These are phyloP conservation scores for Colletotrichum trifolii DNA, from an alignment of 2,329 filamentous ascomycete species.

Conservation along the genomic window DNA sequence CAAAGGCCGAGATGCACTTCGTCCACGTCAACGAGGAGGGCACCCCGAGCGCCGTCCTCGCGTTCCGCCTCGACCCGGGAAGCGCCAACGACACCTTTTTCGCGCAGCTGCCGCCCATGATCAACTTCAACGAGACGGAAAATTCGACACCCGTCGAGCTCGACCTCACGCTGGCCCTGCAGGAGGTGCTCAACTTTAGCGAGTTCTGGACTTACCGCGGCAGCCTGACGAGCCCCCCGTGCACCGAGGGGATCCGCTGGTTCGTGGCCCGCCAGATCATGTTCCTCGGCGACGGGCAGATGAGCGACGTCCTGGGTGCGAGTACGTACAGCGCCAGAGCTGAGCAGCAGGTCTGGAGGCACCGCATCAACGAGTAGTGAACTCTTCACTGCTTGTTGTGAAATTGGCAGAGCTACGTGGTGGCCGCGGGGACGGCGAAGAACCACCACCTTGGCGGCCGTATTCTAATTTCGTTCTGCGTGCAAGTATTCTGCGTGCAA, in stretches of 20 bases:
- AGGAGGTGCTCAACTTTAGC: slow-evolving; percentile 50
- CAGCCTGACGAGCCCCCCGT: slow-evolving; percentile 59
- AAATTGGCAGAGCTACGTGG: too few relatives aligned
- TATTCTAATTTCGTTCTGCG: too few relatives aligned
- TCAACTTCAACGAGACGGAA: slow-evolving; percentile 49
- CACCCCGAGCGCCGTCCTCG: slow-evolving; percentile 52
- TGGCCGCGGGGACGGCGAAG: too few relatives aligned
- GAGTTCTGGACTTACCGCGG: slow-evolving; percentile 62
- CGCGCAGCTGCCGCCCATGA: slow-evolving; percentile 51
- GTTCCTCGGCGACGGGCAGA: slow-evolving; percentile 55
- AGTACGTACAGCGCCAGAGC: slow-evolving; percentile 56
- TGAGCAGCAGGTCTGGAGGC: slow-evolving; percentile 58
- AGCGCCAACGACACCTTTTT: slow-evolving; percentile 51
- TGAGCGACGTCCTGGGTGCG: slow-evolving; percentile 57
- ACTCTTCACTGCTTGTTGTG: too few relatives aligned
- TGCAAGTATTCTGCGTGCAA: too few relatives aligned
- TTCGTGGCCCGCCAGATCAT: slow-evolving; percentile 45
- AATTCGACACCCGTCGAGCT: slow-evolving; percentile 37
- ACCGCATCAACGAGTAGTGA: slow-evolving; percentile 8
- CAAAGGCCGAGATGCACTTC: slow-evolving; percentile 60
- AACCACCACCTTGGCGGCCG: too few relatives aligned
- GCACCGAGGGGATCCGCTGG: slow-evolving; percentile 57
- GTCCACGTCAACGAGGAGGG: slow-evolving; percentile 53
- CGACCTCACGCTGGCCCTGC: slow-evolving; percentile 46
- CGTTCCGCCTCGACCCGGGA: slow-evolving; percentile 57